phyloP scores from a whole-genome alignment of 2,329 filamentous ascomycete genomes.

The Fusarium scirpi region DNA sequence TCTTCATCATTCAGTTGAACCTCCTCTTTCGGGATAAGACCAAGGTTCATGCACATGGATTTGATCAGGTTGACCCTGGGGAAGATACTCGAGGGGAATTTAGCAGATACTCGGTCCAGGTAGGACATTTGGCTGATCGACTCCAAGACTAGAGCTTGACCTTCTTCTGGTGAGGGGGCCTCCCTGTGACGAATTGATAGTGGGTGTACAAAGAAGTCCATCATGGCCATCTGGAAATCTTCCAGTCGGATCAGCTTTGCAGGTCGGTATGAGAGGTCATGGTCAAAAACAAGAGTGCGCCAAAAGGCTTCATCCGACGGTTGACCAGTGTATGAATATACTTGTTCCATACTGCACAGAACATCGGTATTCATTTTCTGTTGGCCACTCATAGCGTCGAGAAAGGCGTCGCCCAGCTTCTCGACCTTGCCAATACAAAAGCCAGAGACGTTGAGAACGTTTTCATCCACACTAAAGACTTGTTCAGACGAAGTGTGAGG shows the following conservation, averaged over 20 bases:
- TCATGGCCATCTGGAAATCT: neutral
- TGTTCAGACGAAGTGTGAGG: neutral
- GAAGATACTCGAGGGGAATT: neutral
- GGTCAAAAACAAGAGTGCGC: neutral
- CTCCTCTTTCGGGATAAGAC: fast-evolving
- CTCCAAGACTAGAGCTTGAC: fast-evolving
- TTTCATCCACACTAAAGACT: neutral
- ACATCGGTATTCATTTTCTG: neutral
- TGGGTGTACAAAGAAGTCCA: neutral
- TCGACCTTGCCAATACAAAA: neutral
- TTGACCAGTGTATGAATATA: neutral
- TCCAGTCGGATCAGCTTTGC: neutral
- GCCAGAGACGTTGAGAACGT: fast-evolving
- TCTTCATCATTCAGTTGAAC: neutral
- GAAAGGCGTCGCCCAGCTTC: neutral
- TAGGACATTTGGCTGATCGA: fast-evolving
- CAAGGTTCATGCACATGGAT: fast-evolving
- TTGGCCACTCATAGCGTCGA: neutral
- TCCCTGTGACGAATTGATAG: neutral
- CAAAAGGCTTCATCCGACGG: neutral
- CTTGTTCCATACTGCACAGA: neutral
- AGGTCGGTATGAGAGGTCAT: neutral
- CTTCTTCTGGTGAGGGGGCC: neutral
- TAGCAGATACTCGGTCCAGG: neutral
- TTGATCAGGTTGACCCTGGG: neutral